A percentile compares a stretch with the other conserved stretches of the same genome.
Conservation (phyloP, 192 early-diverging fungal species). For the Backusella psychrophila region DNA sequence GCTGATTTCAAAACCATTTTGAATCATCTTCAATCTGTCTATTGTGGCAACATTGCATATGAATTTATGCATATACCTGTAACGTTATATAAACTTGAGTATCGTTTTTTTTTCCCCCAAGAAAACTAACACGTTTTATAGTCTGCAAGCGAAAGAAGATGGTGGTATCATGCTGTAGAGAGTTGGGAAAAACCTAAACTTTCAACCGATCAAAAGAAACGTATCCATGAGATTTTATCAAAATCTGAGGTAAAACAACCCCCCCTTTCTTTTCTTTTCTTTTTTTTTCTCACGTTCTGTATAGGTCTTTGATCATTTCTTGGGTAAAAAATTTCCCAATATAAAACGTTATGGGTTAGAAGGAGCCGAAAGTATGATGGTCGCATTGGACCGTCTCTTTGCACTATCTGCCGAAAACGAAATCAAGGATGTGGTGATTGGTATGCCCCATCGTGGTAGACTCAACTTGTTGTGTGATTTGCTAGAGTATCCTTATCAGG, state of each 20-base stretch:
- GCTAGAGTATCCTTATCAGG: conserved; percentile 74
- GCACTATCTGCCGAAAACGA: conserved; percentile 58
- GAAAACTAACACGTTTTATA: conserved; percentile 12
- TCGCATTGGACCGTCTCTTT: conserved; percentile 86
- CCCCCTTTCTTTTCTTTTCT: background rate
- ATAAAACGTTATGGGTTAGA: conserved; percentile 97
- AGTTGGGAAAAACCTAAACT: conserved; percentile 59
- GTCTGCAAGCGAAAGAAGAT: conserved; percentile 81
- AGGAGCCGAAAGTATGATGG: conserved; percentile 96
- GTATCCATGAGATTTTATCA: conserved; percentile 74
- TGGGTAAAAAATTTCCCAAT: conserved; percentile 95
- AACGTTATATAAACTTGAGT: conserved; percentile 6
- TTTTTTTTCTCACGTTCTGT: background rate
- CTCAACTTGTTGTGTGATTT: conserved; percentile 91
- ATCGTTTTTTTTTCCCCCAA: background rate
- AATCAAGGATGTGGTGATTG: conserved; percentile 79
- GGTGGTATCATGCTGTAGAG: conserved; percentile 88
- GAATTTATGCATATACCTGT: conserved; percentile 95
- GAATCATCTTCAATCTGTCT: conserved; percentile 65
- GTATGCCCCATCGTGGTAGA: conserved; percentile 97
- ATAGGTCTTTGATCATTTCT: conserved; percentile 94
- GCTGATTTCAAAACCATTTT: conserved; percentile 69
- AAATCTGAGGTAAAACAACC: conserved; percentile 62
- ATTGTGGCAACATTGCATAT: conserved; percentile 86
- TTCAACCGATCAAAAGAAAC: conserved; percentile 61